phyloP scores from a whole-genome alignment of 192 early-diverging fungal genomes.

The Coemansia sp. region DNA sequence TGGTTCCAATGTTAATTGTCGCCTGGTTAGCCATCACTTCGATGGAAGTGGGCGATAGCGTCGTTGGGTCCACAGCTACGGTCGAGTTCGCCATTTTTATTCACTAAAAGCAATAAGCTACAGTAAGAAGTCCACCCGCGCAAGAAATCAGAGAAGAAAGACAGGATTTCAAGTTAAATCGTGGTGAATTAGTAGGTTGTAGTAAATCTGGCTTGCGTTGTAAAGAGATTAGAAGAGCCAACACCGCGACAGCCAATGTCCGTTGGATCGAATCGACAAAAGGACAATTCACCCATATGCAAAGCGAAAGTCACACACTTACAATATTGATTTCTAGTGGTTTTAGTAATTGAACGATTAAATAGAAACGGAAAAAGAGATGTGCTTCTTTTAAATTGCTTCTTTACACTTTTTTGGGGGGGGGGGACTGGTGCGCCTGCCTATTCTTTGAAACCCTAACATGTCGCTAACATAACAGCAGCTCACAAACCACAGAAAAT shows the following conservation, averaged over 20 bases:
- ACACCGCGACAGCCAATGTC: not conserved
- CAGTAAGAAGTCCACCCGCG: not conserved
- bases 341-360: conserved; percentile 1
- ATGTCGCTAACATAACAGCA: too few relatives aligned
- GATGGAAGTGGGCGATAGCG: conserved; percentile 55
- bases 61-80: conserved; percentile 32
- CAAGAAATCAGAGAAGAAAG: not conserved
- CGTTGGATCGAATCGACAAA: not conserved
- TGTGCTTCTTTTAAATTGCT: not conserved
- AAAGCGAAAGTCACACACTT: not conserved
- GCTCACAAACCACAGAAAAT: too few relatives aligned
- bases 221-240: not conserved
- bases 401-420: not conserved
- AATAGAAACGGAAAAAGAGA: not conserved
- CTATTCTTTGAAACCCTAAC: not conserved
- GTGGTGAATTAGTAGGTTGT: not conserved
- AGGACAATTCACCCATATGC: not conserved
- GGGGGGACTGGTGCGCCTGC: not conserved
- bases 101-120: not conserved
- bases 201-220: not conserved
- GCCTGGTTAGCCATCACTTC: conserved; percentile 98
- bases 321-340: not conserved
- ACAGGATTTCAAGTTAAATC: not conserved
- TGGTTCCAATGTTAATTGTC: conserved; percentile 99
- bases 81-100: not conserved